Conservation (phyloP, 2,329 filamentous ascomycete genomes). For the Orbilia brochopaga region DNA sequence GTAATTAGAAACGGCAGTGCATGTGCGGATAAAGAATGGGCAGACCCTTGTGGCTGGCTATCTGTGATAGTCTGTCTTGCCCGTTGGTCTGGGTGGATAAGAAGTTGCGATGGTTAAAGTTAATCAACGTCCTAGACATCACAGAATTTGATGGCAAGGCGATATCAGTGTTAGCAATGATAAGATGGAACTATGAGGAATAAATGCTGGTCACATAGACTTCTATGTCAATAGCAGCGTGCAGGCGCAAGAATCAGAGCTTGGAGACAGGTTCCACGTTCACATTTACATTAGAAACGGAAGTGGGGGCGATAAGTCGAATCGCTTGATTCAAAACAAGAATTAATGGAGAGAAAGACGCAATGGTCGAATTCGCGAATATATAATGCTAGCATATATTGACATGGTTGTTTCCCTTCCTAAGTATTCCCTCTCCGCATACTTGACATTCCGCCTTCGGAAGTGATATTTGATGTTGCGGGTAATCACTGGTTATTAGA, state of each 20-base stretch:
- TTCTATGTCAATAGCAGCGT: slow-evolving; percentile 2
- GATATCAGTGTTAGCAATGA: slow-evolving; percentile 9
- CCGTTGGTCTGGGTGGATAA: slow-evolving; percentile 6
- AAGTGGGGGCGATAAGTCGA: slow-evolving; percentile 10
- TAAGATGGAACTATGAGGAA: slow-evolving; percentile 1
- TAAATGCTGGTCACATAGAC: slow-evolving; percentile 8
- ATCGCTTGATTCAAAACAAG: slow-evolving; percentile 7
- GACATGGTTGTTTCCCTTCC: too few relatives aligned
- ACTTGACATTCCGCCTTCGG: too few relatives aligned
- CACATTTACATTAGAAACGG: slow-evolving; percentile 19
- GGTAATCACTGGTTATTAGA: too few relatives aligned
- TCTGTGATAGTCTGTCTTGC: slow-evolving; percentile 1
- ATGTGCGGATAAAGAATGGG: slow-evolving; percentile 26
- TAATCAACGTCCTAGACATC: slow-evolving; percentile 17
- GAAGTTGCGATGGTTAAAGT: neutral
- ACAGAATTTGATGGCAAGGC: slow-evolving; percentile 31
- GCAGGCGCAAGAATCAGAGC: slow-evolving; percentile 20
- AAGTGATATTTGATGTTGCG: too few relatives aligned
- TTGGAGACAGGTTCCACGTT: slow-evolving; percentile 24
- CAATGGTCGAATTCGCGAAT: too few relatives aligned
- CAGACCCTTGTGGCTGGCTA: slow-evolving; percentile 18
- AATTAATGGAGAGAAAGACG: slow-evolving; percentile 6
- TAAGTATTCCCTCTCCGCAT: too few relatives aligned
- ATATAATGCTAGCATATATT: too few relatives aligned
- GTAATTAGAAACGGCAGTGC: slow-evolving; percentile 8